Evolutionary conservation across 768 basidiomycete species (phyloP), one percentile per base, ranked within the genome.

Genomic region (Nevesoporus exiguus): DNA sequence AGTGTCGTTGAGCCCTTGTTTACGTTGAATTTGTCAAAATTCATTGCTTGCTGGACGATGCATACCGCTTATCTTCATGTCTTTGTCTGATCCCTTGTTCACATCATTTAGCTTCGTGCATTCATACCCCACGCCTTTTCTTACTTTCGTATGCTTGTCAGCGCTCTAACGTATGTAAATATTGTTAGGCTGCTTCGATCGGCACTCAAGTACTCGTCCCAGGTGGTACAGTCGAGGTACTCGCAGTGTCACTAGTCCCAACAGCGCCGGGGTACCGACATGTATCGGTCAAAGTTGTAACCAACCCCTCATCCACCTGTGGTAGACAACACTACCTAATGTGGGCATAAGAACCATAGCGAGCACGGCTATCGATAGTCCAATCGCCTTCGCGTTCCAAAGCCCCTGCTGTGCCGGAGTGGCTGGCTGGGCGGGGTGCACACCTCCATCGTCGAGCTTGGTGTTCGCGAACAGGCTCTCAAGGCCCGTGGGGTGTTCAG

Each of bases 401-500:
- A 53, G 2, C 10, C 31, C 29, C 37, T 33, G 49, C n/a, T 19
- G 37, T 34, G 7, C 25, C 14, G 30, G 11, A 11, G 7, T 8
- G 22, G 13, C 52, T 17, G 47, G 11, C 4, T 47, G 59, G 31
- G 29, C 10, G 0, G 54, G 24, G 14, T 15, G 59, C 3, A 24
- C 10, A 10, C 56, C 42, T 45, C 49, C 57, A 48, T 83, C 82
- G 49, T 86, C 83, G 8, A 86, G 71, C 47, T 75, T 77, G 11
- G 86, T 83, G 56, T 73, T 75, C 52, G 83, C 83, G 56, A 90
- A 85, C 15, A 91, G 70, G 34, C 77, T 75, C 67, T 91, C 88
- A 8, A 91, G 75, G 14, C 88, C 88, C 1, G 88, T 91, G 1
- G 88, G 86, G 56, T 82, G 79, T 65, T 90, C 88, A 0, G 88